Percentiles rank a stretch among this genome's conserved stretches.
Conservation (phyloP, 805 yeast species). For the Saturnispora silvae region DNA sequence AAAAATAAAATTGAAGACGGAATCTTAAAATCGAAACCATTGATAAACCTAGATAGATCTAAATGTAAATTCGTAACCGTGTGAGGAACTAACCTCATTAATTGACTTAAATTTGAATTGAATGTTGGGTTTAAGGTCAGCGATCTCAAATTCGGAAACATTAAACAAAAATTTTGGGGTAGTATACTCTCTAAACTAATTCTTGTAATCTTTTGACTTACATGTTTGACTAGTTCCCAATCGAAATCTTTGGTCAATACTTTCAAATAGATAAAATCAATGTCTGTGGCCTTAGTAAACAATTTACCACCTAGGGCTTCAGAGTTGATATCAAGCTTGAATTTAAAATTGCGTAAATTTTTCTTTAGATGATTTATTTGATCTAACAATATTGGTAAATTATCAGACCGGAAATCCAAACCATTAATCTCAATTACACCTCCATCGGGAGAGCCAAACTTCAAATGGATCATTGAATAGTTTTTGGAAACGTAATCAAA, state of each 20-base stretch:
- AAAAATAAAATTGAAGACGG: conserved; percentile 2
- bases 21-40: conserved; percentile 3
- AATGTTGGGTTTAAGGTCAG: background rate
- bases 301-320: background rate
- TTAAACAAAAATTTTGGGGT: background rate
- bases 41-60: conserved; percentile 4
- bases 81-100: conserved; percentile 1
- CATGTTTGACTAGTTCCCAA: background rate
- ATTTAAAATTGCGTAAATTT: conserved; percentile 1
- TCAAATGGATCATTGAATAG: background rate
- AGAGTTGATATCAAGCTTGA: background rate
- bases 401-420: background rate
- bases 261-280: conserved; percentile 3
- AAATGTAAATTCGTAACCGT: conserved; percentile 6
- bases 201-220: background rate
- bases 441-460: background rate
- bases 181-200: background rate
- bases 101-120: background rate
- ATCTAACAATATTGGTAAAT: background rate
- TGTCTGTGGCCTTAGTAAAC: background rate
- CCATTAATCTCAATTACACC: conserved; percentile 5
- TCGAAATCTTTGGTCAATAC: background rate
- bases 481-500: conserved; percentile 1
- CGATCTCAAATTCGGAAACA: conserved; percentile 3
- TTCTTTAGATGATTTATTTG: background rate